Evolutionary conservation across 2,329 filamentous ascomycete genomes (phyloP), one percentile per base, ranked within the genome.

Genomic region (Beauveria sp.): DNA sequence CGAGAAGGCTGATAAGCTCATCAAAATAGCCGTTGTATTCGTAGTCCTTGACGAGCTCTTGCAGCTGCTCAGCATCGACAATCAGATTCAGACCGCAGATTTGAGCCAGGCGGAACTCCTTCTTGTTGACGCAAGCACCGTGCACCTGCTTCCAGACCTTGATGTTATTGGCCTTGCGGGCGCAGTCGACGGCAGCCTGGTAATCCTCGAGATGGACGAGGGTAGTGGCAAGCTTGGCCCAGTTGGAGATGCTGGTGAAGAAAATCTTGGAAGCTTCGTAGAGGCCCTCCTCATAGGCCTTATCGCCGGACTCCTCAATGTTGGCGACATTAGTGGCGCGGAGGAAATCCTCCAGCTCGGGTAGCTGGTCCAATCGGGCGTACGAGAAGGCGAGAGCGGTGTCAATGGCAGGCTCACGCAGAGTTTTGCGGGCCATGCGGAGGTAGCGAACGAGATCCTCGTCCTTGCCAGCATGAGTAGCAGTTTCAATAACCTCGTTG

Each of bases 61-160:
- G 86, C 57, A 99, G 82, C 75, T 99, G 95, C 76, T 99, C 95
- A 28, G 96, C 95, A 76, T 99, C 93, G 26, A 99, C 88, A 70
- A 99, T 97, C 64, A 99, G 82, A 79, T 99, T 98, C 64, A 99
- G 87, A 82, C 96, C 96, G 72, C 95, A 99, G 69, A 99, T 99
- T 79, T 98, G 95, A 28, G 96, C 95, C 64, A 99, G 88, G 65
- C 93, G 90, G 86, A 99, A 99, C 74, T 99, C 95, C 81, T 96
- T 98, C 86, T 98, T 99, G 65, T 85, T 86, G 67, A 99, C 90
- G 72, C 95, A 99, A 24, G 93, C 95, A 72, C 91, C 89, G 77
- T 98, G 96, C 68, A 99, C 95, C 77, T 99, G 91, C 78, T 95
- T 96, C 95, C 95, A 99, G 58, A 99, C 95, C 81, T 96, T 97